phyloP scores from a whole-genome alignment of 2,329 filamentous ascomycete species.

The Trichoderma harzianum region DNA sequence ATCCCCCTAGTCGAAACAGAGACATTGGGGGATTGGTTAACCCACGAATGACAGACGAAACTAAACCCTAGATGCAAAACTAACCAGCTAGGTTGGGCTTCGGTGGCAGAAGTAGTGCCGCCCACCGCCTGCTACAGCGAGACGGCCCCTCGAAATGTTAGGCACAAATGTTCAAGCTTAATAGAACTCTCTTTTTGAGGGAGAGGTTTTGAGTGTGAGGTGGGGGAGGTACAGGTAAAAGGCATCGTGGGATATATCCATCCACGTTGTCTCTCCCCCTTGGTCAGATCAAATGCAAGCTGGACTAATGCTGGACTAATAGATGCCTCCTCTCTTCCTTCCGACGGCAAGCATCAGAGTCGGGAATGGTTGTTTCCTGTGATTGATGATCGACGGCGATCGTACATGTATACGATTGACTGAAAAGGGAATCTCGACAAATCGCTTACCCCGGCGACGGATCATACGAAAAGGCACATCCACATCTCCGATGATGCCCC shows the following conservation, averaged over 20 bases:
- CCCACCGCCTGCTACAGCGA: background rate
- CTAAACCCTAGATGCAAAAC: background rate
- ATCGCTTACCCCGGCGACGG: constrained; percentile 4
- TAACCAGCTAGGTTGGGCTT: background rate
- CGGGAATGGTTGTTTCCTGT: background rate
- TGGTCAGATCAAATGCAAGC: background rate
- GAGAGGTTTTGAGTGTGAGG: background rate
- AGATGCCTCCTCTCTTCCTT: background rate
- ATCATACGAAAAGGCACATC: constrained; percentile 12
- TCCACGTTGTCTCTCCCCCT: background rate
- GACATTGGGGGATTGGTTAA: background rate
- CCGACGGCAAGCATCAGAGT: background rate
- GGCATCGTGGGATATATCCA: background rate
- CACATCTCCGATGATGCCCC: constrained; percentile 4
- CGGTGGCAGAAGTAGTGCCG: background rate
- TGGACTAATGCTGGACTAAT: background rate
- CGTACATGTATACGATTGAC: constrained; percentile 3
- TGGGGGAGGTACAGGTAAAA: background rate
- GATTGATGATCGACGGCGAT: constrained; percentile 14
- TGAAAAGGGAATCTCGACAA: constrained; percentile 5
- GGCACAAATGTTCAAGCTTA: background rate
- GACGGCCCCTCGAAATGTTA: background rate
- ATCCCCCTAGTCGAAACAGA: background rate
- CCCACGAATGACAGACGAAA: background rate
- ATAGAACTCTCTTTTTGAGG: background rate